Base-by-base conservation (phyloP, 2,329 filamentous ascomycete genomes). In the Botrytis galanthina region DNA sequence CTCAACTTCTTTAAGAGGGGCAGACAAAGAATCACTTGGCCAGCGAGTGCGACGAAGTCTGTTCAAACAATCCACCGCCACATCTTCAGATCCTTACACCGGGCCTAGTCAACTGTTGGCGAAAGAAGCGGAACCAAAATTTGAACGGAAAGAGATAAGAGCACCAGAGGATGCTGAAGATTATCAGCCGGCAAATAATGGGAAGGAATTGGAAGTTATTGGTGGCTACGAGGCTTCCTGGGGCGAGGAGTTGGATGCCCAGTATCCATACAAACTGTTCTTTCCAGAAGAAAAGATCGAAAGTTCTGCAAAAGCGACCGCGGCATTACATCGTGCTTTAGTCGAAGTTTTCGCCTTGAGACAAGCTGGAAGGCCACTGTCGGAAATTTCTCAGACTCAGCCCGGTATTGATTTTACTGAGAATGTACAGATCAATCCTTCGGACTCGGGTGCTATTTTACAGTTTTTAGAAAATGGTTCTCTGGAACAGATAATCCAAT, bases 341-440 rank as follows among this genome's bases (percentile, higher is more conserved):
- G 85, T 90, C 8, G 89, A 91, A 78, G 81, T 88, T 7, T 85
- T 86, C 74, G 81, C 87, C 4, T 80, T 89, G 79, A 82, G 82
- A 74, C 79, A 83, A 76, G 81, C 83, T 71, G 84, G 83, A 63
- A 83, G 81, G 75, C 75, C 78, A 39, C 64, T 79, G 29, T 69
- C 70, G 22, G 67, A 74, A 10, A 71, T 80, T 12, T 77, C 76
- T 9, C 75, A 74, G 10, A 64, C 75, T 6, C 70, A 62, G 39
- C 70, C 74, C 70, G 74, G 68, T 18, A 46, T 66, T 0, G 76
- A 79, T 72, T 59, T 78, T 18, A 79, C 79, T 12, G 62, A 73
- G 6, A 76, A 78, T 39, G 79, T 80, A 29, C 76, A 78, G 63
- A 76, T 82, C 57, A 73, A 67, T n/a, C 74, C 75, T 67, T 75